These are phyloP conservation scores for Globisporangium mamillatum DNA, from an alignment of 352 stramenopile genomes.

Conservation along the genomic window DNA sequence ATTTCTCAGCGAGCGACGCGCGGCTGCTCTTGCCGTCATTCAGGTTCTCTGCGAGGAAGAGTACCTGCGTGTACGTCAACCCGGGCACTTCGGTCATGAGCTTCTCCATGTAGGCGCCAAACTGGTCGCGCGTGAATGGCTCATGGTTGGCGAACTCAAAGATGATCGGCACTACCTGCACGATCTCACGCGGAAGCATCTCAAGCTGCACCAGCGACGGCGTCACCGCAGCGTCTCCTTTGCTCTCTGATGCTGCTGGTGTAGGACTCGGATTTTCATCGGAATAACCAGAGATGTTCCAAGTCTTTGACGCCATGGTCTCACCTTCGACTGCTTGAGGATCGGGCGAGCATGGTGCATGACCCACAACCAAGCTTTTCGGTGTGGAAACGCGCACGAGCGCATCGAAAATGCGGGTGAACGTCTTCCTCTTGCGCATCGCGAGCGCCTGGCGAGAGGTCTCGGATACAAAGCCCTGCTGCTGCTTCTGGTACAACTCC, in stretches of 20 bases:
- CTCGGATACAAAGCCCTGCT: slow-evolving; percentile 59
- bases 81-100: slow-evolving; percentile 57
- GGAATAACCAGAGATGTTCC: not conserved
- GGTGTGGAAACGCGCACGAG: slow-evolving; percentile 20
- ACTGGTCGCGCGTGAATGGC: slow-evolving; percentile 38
- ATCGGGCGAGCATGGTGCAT: not conserved
- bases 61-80: slow-evolving; percentile 69
- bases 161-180: slow-evolving; percentile 51
- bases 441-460: slow-evolving; percentile 54
- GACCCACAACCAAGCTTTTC: not conserved
- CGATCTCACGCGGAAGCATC: slow-evolving; percentile 51
- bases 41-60: slow-evolving; percentile 61
- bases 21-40: slow-evolving; percentile 36
- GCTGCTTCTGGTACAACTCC: slow-evolving; percentile 38
- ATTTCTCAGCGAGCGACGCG: slow-evolving; percentile 4
- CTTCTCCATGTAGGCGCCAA: slow-evolving; percentile 58
- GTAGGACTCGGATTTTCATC: not conserved
- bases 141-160: slow-evolving; percentile 59
- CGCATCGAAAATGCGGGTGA: slow-evolving; percentile 48
- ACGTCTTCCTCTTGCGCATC: slow-evolving; percentile 56
- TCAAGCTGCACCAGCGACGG: slow-evolving; percentile 38
- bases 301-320: not conserved
- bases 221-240: slow-evolving; percentile 16
- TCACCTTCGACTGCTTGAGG: not conserved
- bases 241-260: not conserved